Evolutionary conservation across 306 rosid species (phyloP), one percentile per base, ranked within the genome.

Genomic region (Myrica gale): DNA sequence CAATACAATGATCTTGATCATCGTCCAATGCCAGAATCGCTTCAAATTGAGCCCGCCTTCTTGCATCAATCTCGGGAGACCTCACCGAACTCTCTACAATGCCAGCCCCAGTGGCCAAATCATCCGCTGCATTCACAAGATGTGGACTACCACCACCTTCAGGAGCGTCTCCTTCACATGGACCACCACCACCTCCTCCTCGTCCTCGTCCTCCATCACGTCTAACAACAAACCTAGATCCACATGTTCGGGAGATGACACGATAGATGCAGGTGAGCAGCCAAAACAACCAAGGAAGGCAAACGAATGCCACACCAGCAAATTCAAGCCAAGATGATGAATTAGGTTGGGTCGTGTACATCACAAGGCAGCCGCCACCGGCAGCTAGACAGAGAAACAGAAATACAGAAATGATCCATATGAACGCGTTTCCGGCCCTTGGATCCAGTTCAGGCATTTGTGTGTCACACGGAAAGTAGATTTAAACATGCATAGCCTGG

Each of bases 231-330:
- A 73, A 69, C 62, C 97, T 81, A 69, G 11, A 79, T 75, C 90
- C 91, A 20, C 39, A 85, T 44, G 78, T 57, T 72, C 96, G 80
- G 10, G 92, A 85, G 55, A 89, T 9, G 44, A 90, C 7, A 75
- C 97, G 81, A 47, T 93, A 91, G 17, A 90, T 5, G 84, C 82
- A 88, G 0, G 98, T 93, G 39, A 88, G 45, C 11, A 85, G 6
- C 97, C 98, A 93, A 71, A 91, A 93, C 42, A 85, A 69, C 97
- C 98, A 93, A n/a, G 98, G 98, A 65, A 93, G 81, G 58, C 92
- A 84, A 68, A 93, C 88, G 81, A 93, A 76, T 1, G 85, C 8
- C 21, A 89, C 87, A 37, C 98, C 98, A 0, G 45, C 74, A 9
- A 70, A 7, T 0, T 93, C 90, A 46, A 93, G 69, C 98, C 92